A percentile compares a stretch with the other conserved stretches of the same genome.
Evolutionary conservation across 768 basidiomycete genomes (phyloP).

Genomic region (Naganishia vishniacii): DNA sequence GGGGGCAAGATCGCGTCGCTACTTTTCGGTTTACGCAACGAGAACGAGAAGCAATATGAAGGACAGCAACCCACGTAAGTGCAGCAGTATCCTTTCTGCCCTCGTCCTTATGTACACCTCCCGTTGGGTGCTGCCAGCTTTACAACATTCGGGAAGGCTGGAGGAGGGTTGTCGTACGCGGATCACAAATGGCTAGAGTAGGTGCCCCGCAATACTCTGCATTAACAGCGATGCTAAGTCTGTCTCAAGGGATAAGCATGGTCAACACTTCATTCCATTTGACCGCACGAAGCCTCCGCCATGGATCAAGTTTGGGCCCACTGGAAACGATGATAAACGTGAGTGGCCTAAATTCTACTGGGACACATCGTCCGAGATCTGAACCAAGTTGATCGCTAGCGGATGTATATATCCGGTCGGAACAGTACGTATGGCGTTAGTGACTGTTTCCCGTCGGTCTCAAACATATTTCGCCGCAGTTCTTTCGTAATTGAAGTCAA

Average conservation of each 20-base stretch:
- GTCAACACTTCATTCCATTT: slow-evolving; percentile 64
- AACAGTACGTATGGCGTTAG: slow-evolving; percentile 58
- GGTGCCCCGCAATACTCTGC: slow-evolving; percentile 16
- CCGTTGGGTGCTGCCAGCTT: slow-evolving; percentile 56
- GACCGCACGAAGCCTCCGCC: slow-evolving; percentile 66
- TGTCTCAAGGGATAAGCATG: slow-evolving; percentile 56
- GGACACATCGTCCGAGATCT: not conserved
- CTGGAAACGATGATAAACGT: slow-evolving; percentile 48
- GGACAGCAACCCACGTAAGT: slow-evolving; percentile 62
- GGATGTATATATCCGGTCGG: slow-evolving; percentile 82
- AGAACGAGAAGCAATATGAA: slow-evolving; percentile 54
- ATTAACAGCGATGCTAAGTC: not conserved
- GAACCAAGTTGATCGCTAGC: slow-evolving; percentile 51
- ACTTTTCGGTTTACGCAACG: slow-evolving; percentile 81
- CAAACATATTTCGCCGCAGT: slow-evolving; percentile 50
- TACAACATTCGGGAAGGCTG: slow-evolving; percentile 79
- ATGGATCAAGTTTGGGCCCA: slow-evolving; percentile 52
- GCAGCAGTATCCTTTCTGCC: not conserved
- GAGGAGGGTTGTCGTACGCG: slow-evolving; percentile 75
- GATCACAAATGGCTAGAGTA: slow-evolving; percentile 75
- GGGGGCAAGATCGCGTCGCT: slow-evolving; percentile 84
- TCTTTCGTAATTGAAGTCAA: slow-evolving; percentile 92
- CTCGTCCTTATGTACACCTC: not conserved
- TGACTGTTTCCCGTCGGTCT: too few relatives aligned
- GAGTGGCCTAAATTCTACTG: slow-evolving; percentile 26